phyloP scores from a whole-genome alignment of 345 rosid genomes.

The Salix brachista region DNA sequence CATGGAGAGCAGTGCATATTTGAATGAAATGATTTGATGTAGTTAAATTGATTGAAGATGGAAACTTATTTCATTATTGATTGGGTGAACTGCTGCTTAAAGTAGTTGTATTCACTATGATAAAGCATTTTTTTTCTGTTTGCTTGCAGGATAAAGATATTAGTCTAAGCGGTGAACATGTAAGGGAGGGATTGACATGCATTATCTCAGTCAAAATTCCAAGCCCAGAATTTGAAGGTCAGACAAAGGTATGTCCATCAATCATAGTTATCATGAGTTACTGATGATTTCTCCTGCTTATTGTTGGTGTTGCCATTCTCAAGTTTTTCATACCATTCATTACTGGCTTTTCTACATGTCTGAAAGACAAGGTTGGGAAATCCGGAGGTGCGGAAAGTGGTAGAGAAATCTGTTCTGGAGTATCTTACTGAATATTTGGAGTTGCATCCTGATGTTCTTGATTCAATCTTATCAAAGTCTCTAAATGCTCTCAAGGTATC shows the following conservation, averaged over 20 bases:
- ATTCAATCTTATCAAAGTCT: conserved; percentile 81
- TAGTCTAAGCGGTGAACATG: conserved; percentile 89
- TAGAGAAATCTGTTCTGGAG: conserved; percentile 95
- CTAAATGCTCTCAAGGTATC: conserved; percentile 92
- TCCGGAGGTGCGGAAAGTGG: conserved; percentile 94
- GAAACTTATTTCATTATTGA: not conserved
- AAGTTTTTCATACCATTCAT: conserved; percentile 6
- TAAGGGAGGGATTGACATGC: conserved; percentile 94
- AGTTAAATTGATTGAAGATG: not conserved
- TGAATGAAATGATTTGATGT: not conserved
- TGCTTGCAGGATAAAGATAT: conserved; percentile 82
- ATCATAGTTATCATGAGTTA: conserved; percentile 3
- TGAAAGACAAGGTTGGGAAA: conserved; percentile 96
- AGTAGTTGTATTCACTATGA: not conserved
- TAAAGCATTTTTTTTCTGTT: conserved; percentile 10
- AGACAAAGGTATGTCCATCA: conserved; percentile 71
- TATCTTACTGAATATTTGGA: conserved; percentile 89
- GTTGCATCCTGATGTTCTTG: conserved; percentile 95
- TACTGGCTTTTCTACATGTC: conserved; percentile 11
- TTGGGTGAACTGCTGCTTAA: not conserved
- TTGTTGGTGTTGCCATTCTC: conserved; percentile 1
- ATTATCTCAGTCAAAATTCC: conserved; percentile 94
- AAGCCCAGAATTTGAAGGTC: conserved; percentile 99
- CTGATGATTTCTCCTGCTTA: not conserved
- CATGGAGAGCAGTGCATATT: not conserved